phyloP scores from a whole-genome alignment of 306 rosid species.

The Styphnolobium japonicum region DNA sequence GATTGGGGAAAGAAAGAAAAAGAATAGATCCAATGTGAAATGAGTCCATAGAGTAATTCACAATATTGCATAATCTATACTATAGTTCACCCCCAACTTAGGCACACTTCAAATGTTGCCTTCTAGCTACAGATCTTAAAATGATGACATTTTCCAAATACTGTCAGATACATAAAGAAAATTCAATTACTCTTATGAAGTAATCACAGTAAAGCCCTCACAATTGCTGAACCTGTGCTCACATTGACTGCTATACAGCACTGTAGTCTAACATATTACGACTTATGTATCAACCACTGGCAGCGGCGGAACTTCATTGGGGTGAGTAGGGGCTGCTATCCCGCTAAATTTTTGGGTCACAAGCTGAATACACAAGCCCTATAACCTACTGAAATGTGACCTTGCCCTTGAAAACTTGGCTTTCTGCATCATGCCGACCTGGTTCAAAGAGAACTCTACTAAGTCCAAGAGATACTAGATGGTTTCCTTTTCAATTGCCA shows the following conservation, averaged over 20 bases:
- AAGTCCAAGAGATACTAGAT: too few relatives aligned
- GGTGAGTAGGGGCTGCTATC: too few relatives aligned
- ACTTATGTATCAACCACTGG: neutral
- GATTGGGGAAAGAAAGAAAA: neutral
- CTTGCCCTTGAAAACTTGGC: too few relatives aligned
- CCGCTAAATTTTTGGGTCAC: too few relatives aligned
- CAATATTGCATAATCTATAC: neutral
- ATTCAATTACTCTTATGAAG: neutral
- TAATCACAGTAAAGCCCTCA: neutral
- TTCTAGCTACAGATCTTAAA: conserved; percentile 10
- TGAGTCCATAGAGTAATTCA: neutral
- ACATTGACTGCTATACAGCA: neutral
- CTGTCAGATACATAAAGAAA: neutral
- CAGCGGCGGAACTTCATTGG: too few relatives aligned
- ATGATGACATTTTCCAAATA: neutral
- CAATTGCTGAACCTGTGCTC: neutral
- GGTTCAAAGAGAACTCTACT: too few relatives aligned
- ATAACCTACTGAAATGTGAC: too few relatives aligned
- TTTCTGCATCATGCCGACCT: too few relatives aligned
- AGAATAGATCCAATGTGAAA: neutral
- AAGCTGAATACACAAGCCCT: too few relatives aligned
- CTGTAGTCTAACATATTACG: neutral
- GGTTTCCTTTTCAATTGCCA: too few relatives aligned
- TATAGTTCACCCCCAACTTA: neutral
- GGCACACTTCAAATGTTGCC: neutral